A percentile compares a stretch with the other conserved stretches of the same genome.
phyloP scores from a whole-genome alignment of 1,284 basidiomycete species.

The Fomitopsis betulina region DNA sequence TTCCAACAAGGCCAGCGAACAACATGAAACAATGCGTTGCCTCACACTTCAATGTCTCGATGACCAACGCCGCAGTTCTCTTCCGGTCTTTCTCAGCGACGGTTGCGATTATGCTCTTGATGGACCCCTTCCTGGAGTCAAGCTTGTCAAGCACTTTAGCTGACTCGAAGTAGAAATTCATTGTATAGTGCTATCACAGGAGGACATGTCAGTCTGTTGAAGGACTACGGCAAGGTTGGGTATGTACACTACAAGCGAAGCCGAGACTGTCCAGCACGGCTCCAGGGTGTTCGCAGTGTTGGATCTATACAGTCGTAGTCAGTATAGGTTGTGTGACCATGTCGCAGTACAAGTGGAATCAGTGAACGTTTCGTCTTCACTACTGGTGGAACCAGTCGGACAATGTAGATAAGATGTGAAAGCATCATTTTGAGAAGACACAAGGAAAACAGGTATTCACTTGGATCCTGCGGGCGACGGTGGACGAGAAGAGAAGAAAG shows the following conservation, averaged over 20 bases:
- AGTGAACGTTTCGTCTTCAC: slow-evolving; percentile 24
- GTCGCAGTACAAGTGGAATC: slow-evolving; percentile 7
- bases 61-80: slow-evolving; percentile 74
- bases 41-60: slow-evolving; percentile 92
- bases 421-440: slow-evolving; percentile 41
- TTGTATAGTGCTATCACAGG: slow-evolving; percentile 37
- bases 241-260: background rate
- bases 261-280: background rate
- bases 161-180: slow-evolving; percentile 94
- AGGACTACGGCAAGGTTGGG: slow-evolving; percentile 4
- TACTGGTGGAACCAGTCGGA: slow-evolving; percentile 45
- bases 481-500: too few relatives aligned
- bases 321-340: background rate
- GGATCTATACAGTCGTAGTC: background rate
- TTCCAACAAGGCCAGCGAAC: background rate
- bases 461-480: too few relatives aligned
- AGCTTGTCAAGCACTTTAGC: slow-evolving; percentile 79
- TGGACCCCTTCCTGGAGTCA: slow-evolving; percentile 82
- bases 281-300: too few relatives aligned
- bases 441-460: background rate
- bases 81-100: slow-evolving; percentile 76
- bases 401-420: slow-evolving; percentile 82
- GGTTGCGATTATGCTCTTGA: slow-evolving; percentile 72
- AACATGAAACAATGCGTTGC: background rate
- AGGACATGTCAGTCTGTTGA: slow-evolving; percentile 12